phyloP scores from a whole-genome alignment of 352 stramenopile genomes.

The Globisporangium rhizosaccharum region DNA sequence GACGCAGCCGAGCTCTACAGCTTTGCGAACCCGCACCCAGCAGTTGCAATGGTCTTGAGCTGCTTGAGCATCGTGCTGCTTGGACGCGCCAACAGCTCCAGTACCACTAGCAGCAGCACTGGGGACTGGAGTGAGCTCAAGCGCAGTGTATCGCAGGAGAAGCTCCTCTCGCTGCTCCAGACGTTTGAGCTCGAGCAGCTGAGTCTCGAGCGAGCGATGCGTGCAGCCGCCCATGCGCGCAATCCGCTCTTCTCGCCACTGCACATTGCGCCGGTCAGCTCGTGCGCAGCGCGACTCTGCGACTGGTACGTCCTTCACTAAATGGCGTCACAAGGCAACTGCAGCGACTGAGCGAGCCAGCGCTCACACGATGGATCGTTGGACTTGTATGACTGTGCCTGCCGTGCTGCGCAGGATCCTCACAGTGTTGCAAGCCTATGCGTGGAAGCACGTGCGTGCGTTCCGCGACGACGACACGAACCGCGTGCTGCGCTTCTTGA shows the following conservation, averaged over 20 bases:
- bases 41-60: constrained; percentile 70
- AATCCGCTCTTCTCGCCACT: constrained; percentile 64
- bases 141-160: constrained; percentile 57
- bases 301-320: constrained; percentile 53
- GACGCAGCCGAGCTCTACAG: constrained; percentile 78
- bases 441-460: constrained; percentile 39
- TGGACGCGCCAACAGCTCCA: constrained; percentile 12
- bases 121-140: constrained; percentile 43
- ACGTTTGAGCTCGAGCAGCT: constrained; percentile 40
- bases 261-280: constrained; percentile 77
- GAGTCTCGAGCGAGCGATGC: constrained; percentile 22
- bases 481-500: constrained; percentile 42
- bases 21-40: constrained; percentile 72
- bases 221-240: constrained; percentile 39
- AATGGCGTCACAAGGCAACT: background rate
- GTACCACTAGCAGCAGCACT: constrained; percentile 1
- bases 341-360: too few relatives aligned
- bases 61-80: constrained; percentile 52
- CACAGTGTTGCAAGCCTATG: constrained; percentile 56
- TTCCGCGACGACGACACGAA: constrained; percentile 41
- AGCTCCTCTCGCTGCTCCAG: constrained; percentile 42
- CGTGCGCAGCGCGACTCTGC: constrained; percentile 84
- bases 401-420: constrained; percentile 31
- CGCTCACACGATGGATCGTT: background rate
- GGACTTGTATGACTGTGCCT: background rate